Base-by-base conservation (phyloP, 495 filamentous ascomycete species). In the Hypoxylon trugodes region DNA sequence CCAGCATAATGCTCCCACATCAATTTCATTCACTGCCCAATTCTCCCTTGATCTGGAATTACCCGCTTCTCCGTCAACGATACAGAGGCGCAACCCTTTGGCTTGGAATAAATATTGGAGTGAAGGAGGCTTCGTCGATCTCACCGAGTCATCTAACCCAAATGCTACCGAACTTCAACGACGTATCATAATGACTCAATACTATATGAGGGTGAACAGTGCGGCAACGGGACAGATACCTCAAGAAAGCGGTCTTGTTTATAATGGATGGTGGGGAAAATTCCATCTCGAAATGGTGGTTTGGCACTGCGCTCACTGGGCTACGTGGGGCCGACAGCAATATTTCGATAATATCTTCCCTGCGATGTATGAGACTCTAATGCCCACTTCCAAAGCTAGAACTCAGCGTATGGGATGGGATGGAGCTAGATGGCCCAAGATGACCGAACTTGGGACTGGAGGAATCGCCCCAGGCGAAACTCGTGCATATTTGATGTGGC, bases 161-260 rank as follows among this genome's bases (percentile, higher is more conserved):
- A 73, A 72, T 21, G 78, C 81, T 1, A 70, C 69, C 2, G 76
- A 79, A 24, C 72, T 84, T 13, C 81, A 82, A 55, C 73, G 77
- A 6, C 76, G 80, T 30, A 81, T 79, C 33, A 69, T 84, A 42
- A 69, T 76, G 52, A 80, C 81, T 10, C 79, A 79, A 46, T 84
- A 83, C 61, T 75, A 81, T n/a, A 69, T 79, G 7, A 72, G 78
- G 3, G 73, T 83, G 24, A 84, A 84, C 64, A 71, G 66, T 12
- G 75, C 75, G 1, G 53, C 40, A 4, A 59, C 47, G 1, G 71
- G 73, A 13, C 53, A 67, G 16, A 70, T 73, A 9, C 69, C 75
- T 37, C 72, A 74, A 41, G 76, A 79, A 55, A 76, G 74, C 6
- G 76, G 75, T 5, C 49, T 77, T 10, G 69, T 74, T n/a, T 77